A percentile compares a stretch with the other conserved stretches of the same genome.
Conservation (phyloP, 2,329 filamentous ascomycete genomes). For the Aspergillus brunneoviolaceus region DNA sequence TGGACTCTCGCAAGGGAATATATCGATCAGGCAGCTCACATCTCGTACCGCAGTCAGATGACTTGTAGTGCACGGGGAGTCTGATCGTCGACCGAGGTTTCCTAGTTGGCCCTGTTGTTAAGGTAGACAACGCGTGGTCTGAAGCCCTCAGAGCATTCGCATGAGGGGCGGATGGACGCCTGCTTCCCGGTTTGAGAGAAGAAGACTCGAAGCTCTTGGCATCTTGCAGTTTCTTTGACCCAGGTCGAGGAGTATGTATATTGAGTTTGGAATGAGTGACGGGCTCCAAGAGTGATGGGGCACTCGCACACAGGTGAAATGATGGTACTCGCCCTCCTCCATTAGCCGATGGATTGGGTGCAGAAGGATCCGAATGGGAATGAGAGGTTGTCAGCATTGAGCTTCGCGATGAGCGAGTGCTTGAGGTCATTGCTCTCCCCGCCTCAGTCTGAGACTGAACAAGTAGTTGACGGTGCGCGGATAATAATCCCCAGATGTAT, state of each 20-base stretch:
- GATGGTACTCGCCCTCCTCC: constrained; percentile 9
- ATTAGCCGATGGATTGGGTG: background rate
- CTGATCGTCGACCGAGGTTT: constrained; percentile 20
- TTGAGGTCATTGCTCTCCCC: background rate
- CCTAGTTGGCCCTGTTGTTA: background rate
- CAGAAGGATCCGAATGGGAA: background rate
- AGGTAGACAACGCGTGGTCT: background rate
- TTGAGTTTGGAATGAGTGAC: constrained; percentile 8
- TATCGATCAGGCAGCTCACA: constrained; percentile 57
- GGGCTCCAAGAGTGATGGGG: constrained; percentile 6
- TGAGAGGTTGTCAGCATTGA: background rate
- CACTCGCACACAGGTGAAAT: constrained; percentile 4
- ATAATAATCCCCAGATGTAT: background rate
- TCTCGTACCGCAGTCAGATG: constrained; percentile 14
- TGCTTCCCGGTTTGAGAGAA: background rate
- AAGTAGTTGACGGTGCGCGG: background rate
- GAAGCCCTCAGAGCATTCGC: background rate
- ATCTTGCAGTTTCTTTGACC: background rate
- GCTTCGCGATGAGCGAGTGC: constrained; percentile 24
- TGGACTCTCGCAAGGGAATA: constrained; percentile 50
- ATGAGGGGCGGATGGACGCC: background rate
- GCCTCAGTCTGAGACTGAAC: background rate
- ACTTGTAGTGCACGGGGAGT: constrained; percentile 13
- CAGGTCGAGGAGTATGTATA: constrained; percentile 1
- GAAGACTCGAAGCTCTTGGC: background rate